These are phyloP conservation scores for Trichoderma semiorbis DNA, from an alignment of 2,329 filamentous ascomycete species.

Conservation along the genomic window DNA sequence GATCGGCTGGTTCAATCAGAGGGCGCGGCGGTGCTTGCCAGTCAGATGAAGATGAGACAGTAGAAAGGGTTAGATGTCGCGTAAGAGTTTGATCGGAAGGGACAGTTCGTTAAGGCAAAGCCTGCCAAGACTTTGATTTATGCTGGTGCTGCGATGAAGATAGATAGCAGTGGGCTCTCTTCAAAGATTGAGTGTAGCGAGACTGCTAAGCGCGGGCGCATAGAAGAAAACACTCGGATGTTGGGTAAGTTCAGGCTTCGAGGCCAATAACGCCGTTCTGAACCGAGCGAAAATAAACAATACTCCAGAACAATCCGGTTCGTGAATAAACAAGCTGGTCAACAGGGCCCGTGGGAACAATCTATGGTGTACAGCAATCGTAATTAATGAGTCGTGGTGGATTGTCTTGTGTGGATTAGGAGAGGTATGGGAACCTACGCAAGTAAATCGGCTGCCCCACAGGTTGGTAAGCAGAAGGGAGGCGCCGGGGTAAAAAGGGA, in stretches of 20 bases:
- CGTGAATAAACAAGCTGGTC: not conserved
- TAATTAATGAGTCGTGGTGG: conserved; percentile 7
- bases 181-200: not conserved
- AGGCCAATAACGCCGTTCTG: not conserved
- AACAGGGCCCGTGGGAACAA: not conserved
- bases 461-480: conserved; percentile 2
- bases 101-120: not conserved
- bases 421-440: conserved; percentile 9
- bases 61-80: not conserved
- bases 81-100: not conserved
- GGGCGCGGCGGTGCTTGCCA: not conserved
- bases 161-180: not conserved
- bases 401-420: conserved; percentile 7
- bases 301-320: not conserved
- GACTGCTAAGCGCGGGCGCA: not conserved
- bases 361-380: not conserved
- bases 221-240: not conserved
- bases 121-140: not conserved
- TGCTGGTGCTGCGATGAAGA: not conserved
- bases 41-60: not conserved
- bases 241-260: not conserved
- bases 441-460: not conserved
- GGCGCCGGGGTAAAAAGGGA: not conserved
- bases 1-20: not conserved
- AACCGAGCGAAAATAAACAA: not conserved